Conservation (phyloP, 2,329 filamentous ascomycete genomes). For the Nigrospora osmanthi region DNA sequence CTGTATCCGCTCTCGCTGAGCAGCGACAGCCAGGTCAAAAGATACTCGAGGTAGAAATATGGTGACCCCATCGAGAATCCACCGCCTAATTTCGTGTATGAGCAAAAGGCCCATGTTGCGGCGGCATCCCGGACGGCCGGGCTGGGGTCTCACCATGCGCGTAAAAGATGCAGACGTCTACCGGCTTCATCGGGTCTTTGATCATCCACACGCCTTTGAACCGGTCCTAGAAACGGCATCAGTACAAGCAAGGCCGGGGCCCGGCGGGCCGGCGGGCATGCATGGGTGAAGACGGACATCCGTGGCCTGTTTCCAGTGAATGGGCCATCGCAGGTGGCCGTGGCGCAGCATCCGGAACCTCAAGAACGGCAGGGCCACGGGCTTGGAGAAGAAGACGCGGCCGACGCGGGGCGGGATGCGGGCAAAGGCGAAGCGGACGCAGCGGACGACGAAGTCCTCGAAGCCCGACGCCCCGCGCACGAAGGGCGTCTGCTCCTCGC, state of each 20-base stretch:
- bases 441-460: slow-evolving; percentile 70
- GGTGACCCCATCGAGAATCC: slow-evolving; percentile 78
- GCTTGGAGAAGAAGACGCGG: slow-evolving; percentile 70
- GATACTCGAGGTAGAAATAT: slow-evolving; percentile 80
- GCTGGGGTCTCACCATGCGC: slow-evolving; percentile 51
- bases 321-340: slow-evolving; percentile 53
- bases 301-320: slow-evolving; percentile 52
- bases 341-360: slow-evolving; percentile 69
- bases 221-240: slow-evolving; percentile 26
- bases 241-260: slow-evolving; percentile 3
- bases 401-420: slow-evolving; percentile 61
- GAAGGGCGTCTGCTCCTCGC: slow-evolving; percentile 47
- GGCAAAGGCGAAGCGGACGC: slow-evolving; percentile 70
- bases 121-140: neutral
- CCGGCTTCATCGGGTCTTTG: slow-evolving; percentile 47
- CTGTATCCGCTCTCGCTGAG: slow-evolving; percentile 57
- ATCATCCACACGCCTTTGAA: slow-evolving; percentile 65
- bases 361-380: slow-evolving; percentile 66
- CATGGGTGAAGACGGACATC: slow-evolving; percentile 13
- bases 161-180: slow-evolving; percentile 78
- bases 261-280: neutral
- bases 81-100: slow-evolving; percentile 43
- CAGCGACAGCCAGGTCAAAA: slow-evolving; percentile 63
- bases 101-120: too few relatives aligned
- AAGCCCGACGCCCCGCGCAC: slow-evolving; percentile 64